Conservation (phyloP, 2,329 filamentous ascomycete genomes). For the Cadophora gregata region DNA sequence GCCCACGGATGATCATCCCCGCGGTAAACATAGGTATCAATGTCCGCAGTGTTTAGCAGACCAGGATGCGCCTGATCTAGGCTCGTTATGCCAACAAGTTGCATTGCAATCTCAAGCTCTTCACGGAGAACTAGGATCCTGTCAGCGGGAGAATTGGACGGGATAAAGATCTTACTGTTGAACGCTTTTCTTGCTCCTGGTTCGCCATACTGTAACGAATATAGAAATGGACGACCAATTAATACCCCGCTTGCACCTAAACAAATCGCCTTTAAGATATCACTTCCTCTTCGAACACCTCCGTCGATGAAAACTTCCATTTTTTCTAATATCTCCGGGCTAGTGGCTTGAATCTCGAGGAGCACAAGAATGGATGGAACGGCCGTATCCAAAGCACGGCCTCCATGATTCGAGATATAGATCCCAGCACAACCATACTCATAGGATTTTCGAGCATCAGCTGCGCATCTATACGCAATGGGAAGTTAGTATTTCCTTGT, state of each 20-base stretch:
- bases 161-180: constrained; percentile 51
- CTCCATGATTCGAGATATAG: constrained; percentile 63
- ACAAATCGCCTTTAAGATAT: constrained; percentile 69
- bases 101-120: constrained; percentile 68
- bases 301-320: constrained; percentile 68
- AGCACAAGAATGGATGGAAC: constrained; percentile 61
- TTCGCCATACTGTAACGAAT: constrained; percentile 59
- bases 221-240: constrained; percentile 64
- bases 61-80: constrained; percentile 64
- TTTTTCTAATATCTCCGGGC: constrained; percentile 60
- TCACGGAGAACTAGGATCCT: constrained; percentile 53
- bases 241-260: constrained; percentile 67
- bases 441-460: constrained; percentile 59
- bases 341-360: constrained; percentile 64
- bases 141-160: constrained; percentile 16
- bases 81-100: constrained; percentile 64
- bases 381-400: constrained; percentile 56
- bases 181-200: constrained; percentile 57
- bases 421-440: constrained; percentile 59
- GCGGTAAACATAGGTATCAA: constrained; percentile 42
- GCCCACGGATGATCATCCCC: constrained; percentile 18
- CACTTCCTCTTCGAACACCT: constrained; percentile 64
- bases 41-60: constrained; percentile 45
- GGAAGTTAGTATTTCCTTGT: too few species aligned
- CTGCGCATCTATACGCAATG: too few species aligned